These are phyloP conservation scores for Peronospora belbahrii DNA, from an alignment of 352 stramenopile genomes.

Conservation along the genomic window DNA sequence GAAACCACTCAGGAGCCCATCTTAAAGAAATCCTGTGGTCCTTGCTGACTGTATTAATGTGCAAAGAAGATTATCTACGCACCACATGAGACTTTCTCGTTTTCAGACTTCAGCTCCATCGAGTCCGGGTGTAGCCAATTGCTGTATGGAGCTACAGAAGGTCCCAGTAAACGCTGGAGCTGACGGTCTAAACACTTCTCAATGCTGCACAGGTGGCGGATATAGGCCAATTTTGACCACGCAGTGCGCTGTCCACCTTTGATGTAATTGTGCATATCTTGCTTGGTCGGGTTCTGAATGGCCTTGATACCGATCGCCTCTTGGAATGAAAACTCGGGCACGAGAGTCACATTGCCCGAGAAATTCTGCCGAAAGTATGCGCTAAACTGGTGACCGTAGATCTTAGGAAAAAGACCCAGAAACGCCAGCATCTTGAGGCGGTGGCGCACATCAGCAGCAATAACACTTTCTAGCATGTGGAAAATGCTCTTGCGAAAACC, in stretches of 20 bases:
- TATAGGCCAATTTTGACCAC: conserved; percentile 90
- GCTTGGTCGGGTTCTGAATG: conserved; percentile 70
- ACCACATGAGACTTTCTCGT: too few species aligned
- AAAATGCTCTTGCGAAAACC: conserved; percentile 56
- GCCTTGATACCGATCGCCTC: conserved; percentile 76
- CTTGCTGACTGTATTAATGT: too few species aligned
- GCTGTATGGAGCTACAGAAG: conserved; percentile 25
- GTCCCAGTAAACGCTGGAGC: conserved; percentile 25
- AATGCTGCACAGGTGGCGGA: conserved; percentile 90
- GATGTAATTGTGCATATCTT: conserved; percentile 72
- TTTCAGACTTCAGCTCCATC: too few species aligned
- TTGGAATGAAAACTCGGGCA: conserved; percentile 84
- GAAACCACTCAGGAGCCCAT: too few species aligned
- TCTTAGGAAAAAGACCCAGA: conserved; percentile 81
- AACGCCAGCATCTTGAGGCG: conserved; percentile 74
- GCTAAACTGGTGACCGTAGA: conserved; percentile 73
- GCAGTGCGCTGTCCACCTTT: conserved; percentile 77
- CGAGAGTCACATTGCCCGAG: conserved; percentile 94
- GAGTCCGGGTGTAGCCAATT: conserved; percentile 52
- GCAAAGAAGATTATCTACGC: too few species aligned
- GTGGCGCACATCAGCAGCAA: too few species aligned
- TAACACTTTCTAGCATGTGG: conserved; percentile 80
- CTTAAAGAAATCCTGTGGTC: too few species aligned
- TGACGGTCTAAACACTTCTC: conserved; percentile 64
- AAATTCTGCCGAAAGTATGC: conserved; percentile 91